These are phyloP conservation scores for Acanthamoeba lenticulata DNA, from an alignment of 208 protist genomes.

Conservation along the genomic window DNA sequence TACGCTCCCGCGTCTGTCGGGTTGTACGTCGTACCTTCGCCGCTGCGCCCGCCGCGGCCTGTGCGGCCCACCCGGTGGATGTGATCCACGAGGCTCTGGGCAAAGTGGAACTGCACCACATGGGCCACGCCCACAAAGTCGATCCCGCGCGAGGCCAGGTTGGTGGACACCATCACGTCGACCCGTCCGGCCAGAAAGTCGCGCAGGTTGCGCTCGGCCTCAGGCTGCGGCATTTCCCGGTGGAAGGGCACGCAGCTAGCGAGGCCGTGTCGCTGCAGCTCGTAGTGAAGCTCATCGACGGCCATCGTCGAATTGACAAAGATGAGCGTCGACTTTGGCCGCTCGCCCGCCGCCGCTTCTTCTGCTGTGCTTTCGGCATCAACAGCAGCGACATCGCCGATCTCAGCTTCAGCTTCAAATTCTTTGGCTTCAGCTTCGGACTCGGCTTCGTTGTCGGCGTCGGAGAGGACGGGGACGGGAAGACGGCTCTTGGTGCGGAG, in stretches of 20 bases:
- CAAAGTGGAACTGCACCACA: slow-evolving; percentile 55
- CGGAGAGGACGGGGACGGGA: too few species aligned
- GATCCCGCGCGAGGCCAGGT: slow-evolving; percentile 31
- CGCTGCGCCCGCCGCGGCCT: neutral
- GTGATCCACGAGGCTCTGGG: slow-evolving; percentile 11
- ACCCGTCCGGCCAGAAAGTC: neutral
- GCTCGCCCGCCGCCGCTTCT: neutral
- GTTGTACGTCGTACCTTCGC: neutral
- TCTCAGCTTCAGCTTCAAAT: neutral
- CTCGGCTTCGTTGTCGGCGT: too few species aligned
- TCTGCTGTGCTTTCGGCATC: neutral
- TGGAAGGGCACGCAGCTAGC: neutral
- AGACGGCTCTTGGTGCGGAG: neutral
- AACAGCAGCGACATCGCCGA: too few species aligned
- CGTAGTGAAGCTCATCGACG: neutral
- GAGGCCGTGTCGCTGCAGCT: neutral
- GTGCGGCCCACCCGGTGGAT: slow-evolving; percentile 1
- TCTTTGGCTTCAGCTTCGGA: too few species aligned
- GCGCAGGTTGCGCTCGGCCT: neutral
- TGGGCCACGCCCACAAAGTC: slow-evolving; percentile 28
- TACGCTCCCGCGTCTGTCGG: too few species aligned
- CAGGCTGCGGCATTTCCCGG: neutral
- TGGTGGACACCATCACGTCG: slow-evolving; percentile 48
- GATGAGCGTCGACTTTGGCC: neutral
- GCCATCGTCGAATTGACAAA: slow-evolving; percentile 14